Conservation (phyloP, 2,329 filamentous ascomycete species). For the Hymenotorrendiella dingleyae region DNA sequence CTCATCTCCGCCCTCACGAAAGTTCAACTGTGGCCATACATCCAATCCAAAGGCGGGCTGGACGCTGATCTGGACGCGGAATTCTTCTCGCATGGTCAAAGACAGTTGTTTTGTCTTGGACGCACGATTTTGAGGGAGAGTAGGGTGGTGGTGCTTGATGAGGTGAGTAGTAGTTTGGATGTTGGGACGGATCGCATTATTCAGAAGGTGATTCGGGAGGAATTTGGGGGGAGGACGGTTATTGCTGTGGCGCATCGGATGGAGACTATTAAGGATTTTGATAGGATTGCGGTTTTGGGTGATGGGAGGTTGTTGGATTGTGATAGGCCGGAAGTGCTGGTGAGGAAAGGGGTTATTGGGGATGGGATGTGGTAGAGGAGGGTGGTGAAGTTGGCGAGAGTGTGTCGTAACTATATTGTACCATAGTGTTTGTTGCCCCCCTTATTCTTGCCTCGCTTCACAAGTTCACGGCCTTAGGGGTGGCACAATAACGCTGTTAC, state of each 20-base stretch:
- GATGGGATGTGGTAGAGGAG: not conserved
- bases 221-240: conserved; percentile 49
- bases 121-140: conserved; percentile 37
- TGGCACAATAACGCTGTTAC: too few species aligned
- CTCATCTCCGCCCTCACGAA: conserved; percentile 29
- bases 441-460: too few species aligned
- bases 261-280: conserved; percentile 41
- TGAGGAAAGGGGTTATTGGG: not conserved
- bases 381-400: too few species aligned
- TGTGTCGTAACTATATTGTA: too few species aligned
- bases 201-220: conserved; percentile 39
- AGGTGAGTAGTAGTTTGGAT: conserved; percentile 41
- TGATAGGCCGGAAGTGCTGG: not conserved
- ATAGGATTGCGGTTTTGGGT: conserved; percentile 2
- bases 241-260: conserved; percentile 33
- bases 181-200: conserved; percentile 10
- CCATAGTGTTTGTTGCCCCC: too few species aligned
- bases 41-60: conserved; percentile 10
- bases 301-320: conserved; percentile 5
- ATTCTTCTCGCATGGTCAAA: conserved; percentile 58
- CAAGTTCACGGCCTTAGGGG: too few species aligned
- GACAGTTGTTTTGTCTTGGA: conserved; percentile 44
- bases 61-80: conserved; percentile 36
- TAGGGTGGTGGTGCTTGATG: conserved; percentile 37
- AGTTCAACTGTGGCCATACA: conserved; percentile 29